Evolutionary conservation across 768 basidiomycete species (phyloP), one percentile per base, ranked within the genome.

Genomic region (Calocera viscosa): DNA sequence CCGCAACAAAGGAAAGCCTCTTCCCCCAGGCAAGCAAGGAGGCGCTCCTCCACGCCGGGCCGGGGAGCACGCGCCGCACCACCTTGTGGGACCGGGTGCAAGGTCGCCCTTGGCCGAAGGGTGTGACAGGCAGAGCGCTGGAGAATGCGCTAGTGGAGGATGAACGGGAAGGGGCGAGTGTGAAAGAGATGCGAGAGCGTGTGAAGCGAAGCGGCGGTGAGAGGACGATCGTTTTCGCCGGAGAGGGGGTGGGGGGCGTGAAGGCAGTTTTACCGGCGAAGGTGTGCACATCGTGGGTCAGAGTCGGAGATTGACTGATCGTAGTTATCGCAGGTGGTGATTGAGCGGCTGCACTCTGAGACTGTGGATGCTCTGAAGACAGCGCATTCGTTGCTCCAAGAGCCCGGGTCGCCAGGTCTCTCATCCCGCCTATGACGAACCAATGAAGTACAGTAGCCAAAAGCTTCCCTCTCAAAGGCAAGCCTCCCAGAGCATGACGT

Each of bases 151-250:
- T 84, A 26, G 83, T 85, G 30, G 77, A 80, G 49, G 87, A 88
- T 65, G 76, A 81, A 68, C 83, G 85, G 26, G 75, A 72, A 10
- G 84, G 84, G 0, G 76, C 80, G 12, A 74, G 79, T 63, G 71
- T 84, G 22, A 74, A 78, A 24, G 75, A 73, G 32, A 73, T 85
- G 34, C 77, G 77, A 69, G 72, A 72, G 39, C 81, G 78, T 68
- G 84, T 81, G 68, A 72, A 71, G n/a, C 3, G 73, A 76, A 7
- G 76, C 75, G 69, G 75, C 74, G 26, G 77, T 75, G 43, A 83
- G 89, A 77, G 84, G 49, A 80, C 84, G 67, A 75, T 87, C 1
- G 80, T 84, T 14, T 90, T 89, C 88, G 83, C 86, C 16, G 89
- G 88, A 47, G 80, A 82, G 47, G 83, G 86, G 17, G 82, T 88